Base-by-base conservation (phyloP, 139 green algal species). In the Zygnema circumcarinatum region DNA sequence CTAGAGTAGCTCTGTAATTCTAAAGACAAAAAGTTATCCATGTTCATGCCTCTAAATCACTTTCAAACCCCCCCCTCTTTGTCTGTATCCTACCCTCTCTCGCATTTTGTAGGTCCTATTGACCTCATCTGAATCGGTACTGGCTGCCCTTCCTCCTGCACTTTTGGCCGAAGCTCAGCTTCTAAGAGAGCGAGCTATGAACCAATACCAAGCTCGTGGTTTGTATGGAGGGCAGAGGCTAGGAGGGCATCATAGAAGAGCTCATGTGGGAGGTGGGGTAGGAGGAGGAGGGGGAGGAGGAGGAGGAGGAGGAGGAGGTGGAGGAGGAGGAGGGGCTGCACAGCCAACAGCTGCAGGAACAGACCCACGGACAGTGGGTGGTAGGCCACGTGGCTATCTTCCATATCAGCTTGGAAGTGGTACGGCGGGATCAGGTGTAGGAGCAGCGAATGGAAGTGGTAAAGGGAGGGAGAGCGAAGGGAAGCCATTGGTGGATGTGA, bases 151-250 rank as follows among this genome's bases (percentile, higher is more conserved):
- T 52, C 95, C 96, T 0, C 93, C 96, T 0, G 91, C 89, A 1
- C 67, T 98, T 1, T 90, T 95, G 40, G 95, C 94, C 0, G 96
- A 98, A 86, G 96, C 95, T 0, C 90, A 94, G 83, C 38, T 90
- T 22, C 90, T 96, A 76, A 92, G 94, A 32, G 81, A 93, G 52
- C 83, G 93, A 33, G 54, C 67, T 22, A 80, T 85, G 83, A 39
- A 42, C n/a, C 88, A 87, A 33, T 87, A 84, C 56, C 79, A 82
- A 38, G 38, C 25, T 1, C 40, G 73, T n/a, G 75, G 75, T 16
- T 52, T 83, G 21, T 83, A 68, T 20, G 81, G 21, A 22, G 81
- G 35, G 53, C 53, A 81, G 22, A 38, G 53, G 21, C 31, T 39
- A 1, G 40, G 67, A 78, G 81, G 38, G 21, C 53, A 83, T 25